Evolutionary conservation across 306 rosid genomes (phyloP), one percentile per base, ranked within the genome.

Genomic region (Glycine latifolia): DNA sequence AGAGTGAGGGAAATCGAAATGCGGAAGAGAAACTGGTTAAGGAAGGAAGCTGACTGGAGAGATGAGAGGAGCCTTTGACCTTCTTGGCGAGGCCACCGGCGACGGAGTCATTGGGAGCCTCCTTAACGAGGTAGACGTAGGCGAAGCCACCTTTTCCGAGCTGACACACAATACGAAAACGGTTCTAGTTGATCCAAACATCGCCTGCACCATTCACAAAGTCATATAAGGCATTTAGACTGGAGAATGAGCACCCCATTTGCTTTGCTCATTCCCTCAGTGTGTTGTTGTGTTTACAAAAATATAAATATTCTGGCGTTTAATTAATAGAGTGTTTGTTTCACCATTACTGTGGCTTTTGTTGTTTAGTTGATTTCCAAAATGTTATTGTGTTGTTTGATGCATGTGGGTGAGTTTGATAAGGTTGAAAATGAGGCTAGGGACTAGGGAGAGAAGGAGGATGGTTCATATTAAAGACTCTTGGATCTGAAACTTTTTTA

Each of bases 91-190:
- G 82, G 53, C 92, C 93, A 58, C 83, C 83, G 48, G 78, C 46
- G 63, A 83, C 81, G 48, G 90, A 79, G 58, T 91, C 97, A 5
- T 92, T 5, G 67, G 80, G 75, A 8, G 87, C 77, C 88, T 93
- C 99, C 89, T 91, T 93, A 82, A 96, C 97, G 72, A 96, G 82
- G 82, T 72, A 96, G 61, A 93, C 97, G 37, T 62, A 93, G 66
- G 99, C 96, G 86, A 93, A 93, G n/a, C 97, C 98, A 52, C 99
- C 99, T 88, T 96, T 98, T 2, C 97, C 98, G 78, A 96, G 99
- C 90, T 93, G 97, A 85, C 97, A 84, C 17, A 96, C 81, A 85
- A 96, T 82, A 78, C 86, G 93, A 94, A 96, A 93, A 7, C 99
- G 91, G 59, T 84, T 93, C 61, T 96, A 98, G 54, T 96, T 96